A percentile compares a stretch with the other conserved stretches of the same genome.
phyloP scores from a whole-genome alignment of 176 grass and related monocot genomes.

The Aegilops speltoides region DNA sequence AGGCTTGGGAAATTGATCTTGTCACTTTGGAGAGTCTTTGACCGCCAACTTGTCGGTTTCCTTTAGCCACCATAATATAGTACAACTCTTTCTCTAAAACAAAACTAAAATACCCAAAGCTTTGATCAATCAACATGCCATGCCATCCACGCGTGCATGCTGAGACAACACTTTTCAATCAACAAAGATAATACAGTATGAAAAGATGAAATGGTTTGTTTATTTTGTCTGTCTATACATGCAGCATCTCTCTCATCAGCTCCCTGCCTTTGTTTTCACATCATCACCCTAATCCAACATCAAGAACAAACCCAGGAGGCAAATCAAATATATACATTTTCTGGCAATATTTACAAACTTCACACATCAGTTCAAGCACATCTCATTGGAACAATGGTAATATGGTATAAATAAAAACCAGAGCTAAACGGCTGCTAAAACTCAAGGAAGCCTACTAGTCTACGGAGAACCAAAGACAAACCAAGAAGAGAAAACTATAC shows the following conservation, averaged over 20 bases:
- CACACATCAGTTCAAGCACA: background rate
- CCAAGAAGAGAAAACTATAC: background rate
- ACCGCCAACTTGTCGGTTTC: background rate
- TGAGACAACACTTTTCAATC: background rate
- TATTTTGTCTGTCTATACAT: background rate
- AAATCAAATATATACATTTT: background rate
- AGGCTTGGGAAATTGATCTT: slow-evolving; percentile 23
- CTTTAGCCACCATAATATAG: background rate
- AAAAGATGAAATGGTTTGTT: background rate
- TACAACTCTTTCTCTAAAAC: background rate
- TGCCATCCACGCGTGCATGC: background rate
- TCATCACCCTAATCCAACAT: background rate
- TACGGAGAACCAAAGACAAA: background rate
- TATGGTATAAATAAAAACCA: background rate
- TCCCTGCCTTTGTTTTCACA: background rate
- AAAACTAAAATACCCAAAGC: background rate
- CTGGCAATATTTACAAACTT: background rate
- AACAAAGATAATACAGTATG: background rate
- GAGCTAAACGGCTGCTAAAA: background rate
- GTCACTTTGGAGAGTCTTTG: background rate
- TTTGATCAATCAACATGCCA: background rate
- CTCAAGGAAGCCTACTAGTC: background rate
- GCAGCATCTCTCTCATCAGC: background rate
- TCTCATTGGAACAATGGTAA: background rate
- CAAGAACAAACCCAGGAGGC: background rate